Conservation (phyloP, 148 eudicot species). For the Polygonum aviculare region DNA sequence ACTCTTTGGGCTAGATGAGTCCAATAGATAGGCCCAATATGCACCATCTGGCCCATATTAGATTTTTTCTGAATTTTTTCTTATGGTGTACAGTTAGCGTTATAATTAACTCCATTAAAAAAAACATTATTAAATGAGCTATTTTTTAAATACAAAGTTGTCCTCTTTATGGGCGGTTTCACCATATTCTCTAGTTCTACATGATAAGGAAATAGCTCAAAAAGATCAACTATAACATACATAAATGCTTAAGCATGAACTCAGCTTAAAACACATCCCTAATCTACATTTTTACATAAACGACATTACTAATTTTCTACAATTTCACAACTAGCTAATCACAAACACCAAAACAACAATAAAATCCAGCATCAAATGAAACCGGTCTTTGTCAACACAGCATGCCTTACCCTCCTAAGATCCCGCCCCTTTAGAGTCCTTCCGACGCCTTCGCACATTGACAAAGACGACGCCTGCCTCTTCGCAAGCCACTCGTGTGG, state of each 20-base stretch:
- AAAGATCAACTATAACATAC: no score
- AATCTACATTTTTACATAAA: neutral
- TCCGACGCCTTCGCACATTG: slow-evolving; percentile 76
- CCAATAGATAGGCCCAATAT: neutral
- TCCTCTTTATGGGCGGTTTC: no score
- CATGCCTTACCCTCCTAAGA: slow-evolving; percentile 65
- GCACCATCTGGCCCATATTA: neutral
- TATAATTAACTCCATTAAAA: no score
- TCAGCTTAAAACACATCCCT: neutral
- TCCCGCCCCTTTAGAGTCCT: slow-evolving; percentile 83
- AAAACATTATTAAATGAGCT: no score
- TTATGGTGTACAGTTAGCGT: neutral
- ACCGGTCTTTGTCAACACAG: slow-evolving; percentile 52
- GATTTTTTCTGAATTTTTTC: no score
- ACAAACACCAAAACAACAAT: neutral
- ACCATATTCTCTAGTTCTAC: no score
- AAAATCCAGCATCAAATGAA: slow-evolving; percentile 22
- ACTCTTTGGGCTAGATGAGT: neutral
- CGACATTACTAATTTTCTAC: neutral
- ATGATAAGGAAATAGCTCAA: no score
- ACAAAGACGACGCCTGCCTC: slow-evolving; percentile 37
- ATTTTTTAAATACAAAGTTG: no score
- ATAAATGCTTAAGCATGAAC: no score
- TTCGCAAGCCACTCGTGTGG: slow-evolving; percentile 71
- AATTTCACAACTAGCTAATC: no score